Evolutionary conservation across 1,284 basidiomycete genomes (phyloP).

Genomic region (Singerocomus inundabilis): DNA sequence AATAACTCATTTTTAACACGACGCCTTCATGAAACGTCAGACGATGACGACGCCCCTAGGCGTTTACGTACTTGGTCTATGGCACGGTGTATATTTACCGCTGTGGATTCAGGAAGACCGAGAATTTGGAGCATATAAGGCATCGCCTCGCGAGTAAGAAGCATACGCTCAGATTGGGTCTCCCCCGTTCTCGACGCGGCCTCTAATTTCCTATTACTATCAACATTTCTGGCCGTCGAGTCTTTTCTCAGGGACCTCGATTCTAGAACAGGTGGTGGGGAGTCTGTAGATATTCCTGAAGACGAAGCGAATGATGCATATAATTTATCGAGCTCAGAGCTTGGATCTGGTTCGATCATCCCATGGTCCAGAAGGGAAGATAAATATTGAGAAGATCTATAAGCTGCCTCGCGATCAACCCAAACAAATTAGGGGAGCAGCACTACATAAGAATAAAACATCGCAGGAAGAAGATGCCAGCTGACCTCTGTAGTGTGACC

Average conservation of each 20-base stretch:
- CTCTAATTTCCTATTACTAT: background rate
- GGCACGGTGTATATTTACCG: slow-evolving; percentile 59
- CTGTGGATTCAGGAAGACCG: slow-evolving; percentile 44
- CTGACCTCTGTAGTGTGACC: slow-evolving; percentile 77
- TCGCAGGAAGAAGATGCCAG: slow-evolving; percentile 1
- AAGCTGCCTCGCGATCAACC: slow-evolving; percentile 46
- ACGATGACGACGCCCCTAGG: slow-evolving; percentile 8
- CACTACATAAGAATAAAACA: background rate
- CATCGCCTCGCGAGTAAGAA: slow-evolving; percentile 56
- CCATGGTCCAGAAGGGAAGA: slow-evolving; percentile 54
- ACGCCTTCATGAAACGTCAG: background rate
- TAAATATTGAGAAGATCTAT: slow-evolving; percentile 69
- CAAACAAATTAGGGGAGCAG: background rate
- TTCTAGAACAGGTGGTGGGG: background rate
- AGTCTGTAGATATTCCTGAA: background rate
- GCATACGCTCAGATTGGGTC: slow-evolving; percentile 24
- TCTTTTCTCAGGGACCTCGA: slow-evolving; percentile 23
- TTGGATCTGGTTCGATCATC: slow-evolving; percentile 54
- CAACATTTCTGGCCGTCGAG: background rate
- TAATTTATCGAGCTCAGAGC: slow-evolving; percentile 52
- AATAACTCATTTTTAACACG: background rate
- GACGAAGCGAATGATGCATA: slow-evolving; percentile 39
- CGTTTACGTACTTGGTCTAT: slow-evolving; percentile 52
- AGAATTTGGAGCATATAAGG: slow-evolving; percentile 49
- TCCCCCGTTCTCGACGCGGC: background rate